Evolutionary conservation across 2,329 filamentous ascomycete genomes (phyloP), one percentile per base, ranked within the genome.

Genomic region (Aureobasidium sp.): DNA sequence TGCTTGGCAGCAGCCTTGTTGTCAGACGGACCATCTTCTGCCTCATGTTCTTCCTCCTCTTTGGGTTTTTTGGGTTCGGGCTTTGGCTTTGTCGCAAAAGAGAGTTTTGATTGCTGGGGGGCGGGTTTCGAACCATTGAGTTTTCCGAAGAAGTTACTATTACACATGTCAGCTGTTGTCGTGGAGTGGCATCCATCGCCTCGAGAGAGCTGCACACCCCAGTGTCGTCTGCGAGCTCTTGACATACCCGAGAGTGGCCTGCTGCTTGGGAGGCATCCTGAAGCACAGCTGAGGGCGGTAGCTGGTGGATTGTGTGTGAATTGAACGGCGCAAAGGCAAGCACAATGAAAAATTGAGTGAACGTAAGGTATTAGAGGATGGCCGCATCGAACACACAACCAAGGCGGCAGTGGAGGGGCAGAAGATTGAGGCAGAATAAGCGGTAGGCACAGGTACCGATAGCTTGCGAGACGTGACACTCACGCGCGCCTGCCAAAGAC

Each of bases 211-310:
- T 61, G 74, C 79, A 75, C 84, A 91, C 89, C 86, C 83, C 74
- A 93, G 77, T 68, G 86, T 90, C 71, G 82, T 84, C 79, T 93
- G 89, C 66, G 81, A 81, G 69, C 85, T 78, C 76, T 84, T 87
- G 65, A 93, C 91, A 78, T 94, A 96, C 91, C 90, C 90, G 74
- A 96, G 78, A 64, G 89, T 96, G 70, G 89, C 85, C 77, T 96
- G 91, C 73, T 90, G 91, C 73, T 90, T 91, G 22, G 77, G 77
- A 54, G 78, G 68, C 78, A 80, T 80, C 45, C 33, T 69, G 60
- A 56, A 44, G 37, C 45, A 50, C 24, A 50, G 40, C n/a, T 50
- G 57, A 31, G 45, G 45, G 31, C 44, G 40, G 27, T 11, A 31
- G 31, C n/a, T n/a, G 12, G 54, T 39, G 19, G 22, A 5, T 24